Conservation (phyloP, 2,329 filamentous ascomycete species). For the Tolypocladium paradoxum region DNA sequence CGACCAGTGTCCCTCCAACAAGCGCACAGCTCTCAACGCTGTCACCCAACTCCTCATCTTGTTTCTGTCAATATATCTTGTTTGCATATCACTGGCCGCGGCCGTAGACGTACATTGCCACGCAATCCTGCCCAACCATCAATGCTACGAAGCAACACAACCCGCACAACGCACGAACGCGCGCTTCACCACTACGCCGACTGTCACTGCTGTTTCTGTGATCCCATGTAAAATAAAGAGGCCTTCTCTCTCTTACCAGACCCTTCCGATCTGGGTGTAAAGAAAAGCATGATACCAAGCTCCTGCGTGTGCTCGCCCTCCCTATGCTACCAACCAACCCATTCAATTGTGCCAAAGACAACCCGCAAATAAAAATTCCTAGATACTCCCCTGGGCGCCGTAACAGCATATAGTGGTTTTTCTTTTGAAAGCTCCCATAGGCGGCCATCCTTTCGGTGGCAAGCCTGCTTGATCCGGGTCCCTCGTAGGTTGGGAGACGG, state of each 20-base stretch:
- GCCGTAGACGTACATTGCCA: background rate
- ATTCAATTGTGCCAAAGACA: background rate
- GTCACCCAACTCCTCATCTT: no score
- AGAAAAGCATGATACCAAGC: background rate
- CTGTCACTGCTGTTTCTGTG: background rate
- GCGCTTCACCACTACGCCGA: background rate
- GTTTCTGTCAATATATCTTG: no score
- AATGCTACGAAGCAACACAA: background rate
- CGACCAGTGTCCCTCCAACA: no score
- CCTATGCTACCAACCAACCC: constrained; percentile 1
- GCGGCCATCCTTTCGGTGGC: background rate
- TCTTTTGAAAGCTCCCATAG: background rate
- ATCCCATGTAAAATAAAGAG: background rate
- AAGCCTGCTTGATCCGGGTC: background rate
- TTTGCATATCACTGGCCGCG: background rate
- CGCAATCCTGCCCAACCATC: background rate
- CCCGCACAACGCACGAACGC: background rate
- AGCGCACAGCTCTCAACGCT: no score
- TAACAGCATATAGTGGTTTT: constrained; percentile 1
- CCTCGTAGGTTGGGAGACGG: background rate
- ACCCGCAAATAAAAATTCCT: background rate
- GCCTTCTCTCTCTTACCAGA: background rate
- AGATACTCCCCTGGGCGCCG: constrained; percentile 7
- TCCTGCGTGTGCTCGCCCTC: background rate
- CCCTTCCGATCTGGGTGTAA: background rate